phyloP scores from a whole-genome alignment of 805 yeast genomes.

The Candida insectorum region DNA sequence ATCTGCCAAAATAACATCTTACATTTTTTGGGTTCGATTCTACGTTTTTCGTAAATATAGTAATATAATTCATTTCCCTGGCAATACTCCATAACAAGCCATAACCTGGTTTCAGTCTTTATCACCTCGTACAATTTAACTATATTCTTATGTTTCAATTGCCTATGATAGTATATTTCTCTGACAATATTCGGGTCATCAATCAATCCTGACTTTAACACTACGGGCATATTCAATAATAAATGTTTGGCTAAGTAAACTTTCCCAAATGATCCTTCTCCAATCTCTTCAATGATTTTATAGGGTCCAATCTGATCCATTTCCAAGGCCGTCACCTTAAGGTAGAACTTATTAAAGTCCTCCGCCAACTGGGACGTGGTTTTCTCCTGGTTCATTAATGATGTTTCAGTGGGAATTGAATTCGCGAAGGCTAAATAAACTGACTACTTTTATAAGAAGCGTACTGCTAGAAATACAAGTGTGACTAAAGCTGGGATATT shows the following conservation, averaged over 20 bases:
- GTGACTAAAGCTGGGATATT: no score
- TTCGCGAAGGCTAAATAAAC: no score
- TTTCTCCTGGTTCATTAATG: no score
- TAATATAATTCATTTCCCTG: constrained; percentile 77
- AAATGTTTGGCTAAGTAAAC: constrained; percentile 82
- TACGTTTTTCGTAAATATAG: constrained; percentile 50
- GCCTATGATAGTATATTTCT: constrained; percentile 85
- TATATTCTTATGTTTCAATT: constrained; percentile 78
- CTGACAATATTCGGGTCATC: constrained; percentile 84
- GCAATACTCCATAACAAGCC: constrained; percentile 90
- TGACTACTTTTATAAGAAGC: no score
- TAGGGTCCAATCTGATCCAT: constrained; percentile 78
- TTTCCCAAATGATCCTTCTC: constrained; percentile 91
- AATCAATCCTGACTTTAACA: constrained; percentile 74
- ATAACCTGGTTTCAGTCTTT: constrained; percentile 72
- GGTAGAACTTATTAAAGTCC: constrained; percentile 58
- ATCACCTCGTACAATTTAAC: constrained; percentile 84
- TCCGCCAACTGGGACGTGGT: constrained; percentile 46
- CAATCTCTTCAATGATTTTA: constrained; percentile 66
- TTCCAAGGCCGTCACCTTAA: constrained; percentile 41
- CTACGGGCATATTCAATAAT: constrained; percentile 69
- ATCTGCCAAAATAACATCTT: constrained; percentile 60
- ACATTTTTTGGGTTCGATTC: constrained; percentile 50
- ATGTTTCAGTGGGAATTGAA: no score
- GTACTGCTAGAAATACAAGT: no score